phyloP scores from a whole-genome alignment of 805 yeast genomes.

The Candida peoriensis region DNA sequence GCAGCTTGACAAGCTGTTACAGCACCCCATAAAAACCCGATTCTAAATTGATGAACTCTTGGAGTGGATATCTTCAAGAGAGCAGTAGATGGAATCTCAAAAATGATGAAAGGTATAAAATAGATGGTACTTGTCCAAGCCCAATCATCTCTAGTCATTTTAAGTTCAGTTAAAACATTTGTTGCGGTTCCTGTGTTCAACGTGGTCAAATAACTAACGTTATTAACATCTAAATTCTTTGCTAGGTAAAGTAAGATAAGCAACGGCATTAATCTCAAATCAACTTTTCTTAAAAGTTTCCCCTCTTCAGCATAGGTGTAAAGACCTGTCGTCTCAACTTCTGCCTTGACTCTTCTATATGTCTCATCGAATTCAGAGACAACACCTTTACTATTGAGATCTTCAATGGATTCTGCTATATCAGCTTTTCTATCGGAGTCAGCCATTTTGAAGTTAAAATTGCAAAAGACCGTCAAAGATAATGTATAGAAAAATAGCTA shows the following conservation, averaged over 20 bases:
- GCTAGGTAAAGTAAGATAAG: slow-evolving; percentile 12
- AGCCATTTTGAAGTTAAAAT: no score
- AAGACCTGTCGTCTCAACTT: slow-evolving; percentile 6
- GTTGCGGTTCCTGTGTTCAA: slow-evolving; percentile 6
- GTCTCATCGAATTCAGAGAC: no score
- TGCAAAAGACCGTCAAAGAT: no score
- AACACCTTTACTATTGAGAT: no score
- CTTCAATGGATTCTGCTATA: no score
- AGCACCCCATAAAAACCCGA: slow-evolving; percentile 15
- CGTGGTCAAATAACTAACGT: slow-evolving; percentile 13
- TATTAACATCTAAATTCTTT: slow-evolving; percentile 16
- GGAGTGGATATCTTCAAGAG: slow-evolving; percentile 15
- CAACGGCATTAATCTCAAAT: slow-evolving; percentile 12
- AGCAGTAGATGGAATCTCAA: slow-evolving; percentile 16
- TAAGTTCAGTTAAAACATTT: slow-evolving; percentile 9
- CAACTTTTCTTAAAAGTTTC: slow-evolving; percentile 11
- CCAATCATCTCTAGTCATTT: slow-evolving; percentile 11
- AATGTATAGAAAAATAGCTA: no score
- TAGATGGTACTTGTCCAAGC: slow-evolving; percentile 12
- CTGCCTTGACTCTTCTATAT: not conserved
- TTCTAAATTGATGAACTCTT: slow-evolving; percentile 12
- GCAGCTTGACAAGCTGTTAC: slow-evolving; percentile 17
- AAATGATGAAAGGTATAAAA: slow-evolving; percentile 15
- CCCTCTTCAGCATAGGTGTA: slow-evolving; percentile 6
- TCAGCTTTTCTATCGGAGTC: no score